Evolutionary conservation across 768 basidiomycete species (phyloP).

Genomic region (Leucocoprinus sp.): DNA sequence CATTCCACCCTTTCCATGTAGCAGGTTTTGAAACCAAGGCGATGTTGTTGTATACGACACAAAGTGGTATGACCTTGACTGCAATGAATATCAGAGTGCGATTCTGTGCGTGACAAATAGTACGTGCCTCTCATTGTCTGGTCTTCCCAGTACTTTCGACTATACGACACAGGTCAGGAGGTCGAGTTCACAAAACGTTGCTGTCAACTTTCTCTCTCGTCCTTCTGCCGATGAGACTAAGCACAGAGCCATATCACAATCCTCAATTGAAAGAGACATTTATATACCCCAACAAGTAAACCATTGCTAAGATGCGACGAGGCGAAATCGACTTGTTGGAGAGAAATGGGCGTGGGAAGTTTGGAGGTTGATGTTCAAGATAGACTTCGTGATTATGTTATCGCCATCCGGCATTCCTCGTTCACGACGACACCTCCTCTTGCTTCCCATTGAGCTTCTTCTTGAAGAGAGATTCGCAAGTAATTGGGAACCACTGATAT

Average conservation of each 20-base stretch:
- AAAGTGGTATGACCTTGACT: slow-evolving; percentile 96
- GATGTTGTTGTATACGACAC: slow-evolving; percentile 86
- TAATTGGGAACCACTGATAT: no score
- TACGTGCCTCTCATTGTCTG: slow-evolving; percentile 82
- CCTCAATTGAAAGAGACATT: no score
- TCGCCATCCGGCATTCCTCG: no score
- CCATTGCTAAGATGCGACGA: no score
- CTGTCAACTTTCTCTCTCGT: slow-evolving; percentile 73
- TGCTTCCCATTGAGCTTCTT: no score
- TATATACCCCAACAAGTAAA: no score
- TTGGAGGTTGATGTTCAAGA: no score
- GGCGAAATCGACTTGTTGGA: no score
- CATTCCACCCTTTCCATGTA: slow-evolving; percentile 86
- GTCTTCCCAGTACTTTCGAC: slow-evolving; percentile 82
- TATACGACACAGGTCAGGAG: slow-evolving; percentile 94
- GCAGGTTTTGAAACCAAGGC: slow-evolving; percentile 88
- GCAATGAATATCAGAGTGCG: slow-evolving; percentile 8
- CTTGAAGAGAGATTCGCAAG: no score
- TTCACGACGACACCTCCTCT: no score
- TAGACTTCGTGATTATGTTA: no score
- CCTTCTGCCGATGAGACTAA: slow-evolving; percentile 9
- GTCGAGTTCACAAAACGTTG: slow-evolving; percentile 92
- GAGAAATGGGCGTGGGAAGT: no score
- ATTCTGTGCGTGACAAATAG: not conserved
- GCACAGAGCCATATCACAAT: slow-evolving; percentile 22